A percentile compares a stretch with the other conserved stretches of the same genome.
Evolutionary conservation across 345 rosid genomes (phyloP).

Genomic region (Gossypium herbaceum): DNA sequence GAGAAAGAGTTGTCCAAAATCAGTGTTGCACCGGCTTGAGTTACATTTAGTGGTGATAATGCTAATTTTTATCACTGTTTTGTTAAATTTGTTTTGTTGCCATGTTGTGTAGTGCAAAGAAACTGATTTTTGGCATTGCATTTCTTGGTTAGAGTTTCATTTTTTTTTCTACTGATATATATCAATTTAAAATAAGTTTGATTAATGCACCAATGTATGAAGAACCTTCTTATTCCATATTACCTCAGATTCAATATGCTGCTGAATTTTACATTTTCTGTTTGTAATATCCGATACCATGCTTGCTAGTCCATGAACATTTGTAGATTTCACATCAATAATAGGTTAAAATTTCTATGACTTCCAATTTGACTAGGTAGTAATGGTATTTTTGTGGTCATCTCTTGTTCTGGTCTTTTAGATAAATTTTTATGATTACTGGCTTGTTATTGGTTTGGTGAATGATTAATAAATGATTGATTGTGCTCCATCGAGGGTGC

Average conservation of each 20-base stretch:
- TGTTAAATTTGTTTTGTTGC: neutral
- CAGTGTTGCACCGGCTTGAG: conserved; percentile 30
- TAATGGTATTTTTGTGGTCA: neutral
- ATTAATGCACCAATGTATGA: neutral
- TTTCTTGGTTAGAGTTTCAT: neutral
- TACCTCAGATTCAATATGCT: neutral
- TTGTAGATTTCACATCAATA: neutral
- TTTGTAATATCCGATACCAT: neutral
- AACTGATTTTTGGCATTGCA: neutral
- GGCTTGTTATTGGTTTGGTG: neutral
- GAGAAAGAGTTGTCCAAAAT: conserved; percentile 41
- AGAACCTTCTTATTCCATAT: neutral
- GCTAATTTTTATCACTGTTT: neutral
- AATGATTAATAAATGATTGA: neutral
- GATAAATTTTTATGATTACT: neutral
- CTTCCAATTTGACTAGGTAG: neutral
- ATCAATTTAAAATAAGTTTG: neutral
- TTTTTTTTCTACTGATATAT: neutral
- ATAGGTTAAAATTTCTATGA: neutral
- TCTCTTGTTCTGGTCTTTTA: neutral
- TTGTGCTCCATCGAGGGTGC: neutral
- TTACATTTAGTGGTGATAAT: neutral
- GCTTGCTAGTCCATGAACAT: neutral
- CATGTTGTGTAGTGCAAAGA: neutral
- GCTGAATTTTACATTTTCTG: neutral